A percentile compares a stretch with the other conserved stretches of the same genome.
phyloP scores from a whole-genome alignment of 164 flowering plant species.

The Malania oleifera region DNA sequence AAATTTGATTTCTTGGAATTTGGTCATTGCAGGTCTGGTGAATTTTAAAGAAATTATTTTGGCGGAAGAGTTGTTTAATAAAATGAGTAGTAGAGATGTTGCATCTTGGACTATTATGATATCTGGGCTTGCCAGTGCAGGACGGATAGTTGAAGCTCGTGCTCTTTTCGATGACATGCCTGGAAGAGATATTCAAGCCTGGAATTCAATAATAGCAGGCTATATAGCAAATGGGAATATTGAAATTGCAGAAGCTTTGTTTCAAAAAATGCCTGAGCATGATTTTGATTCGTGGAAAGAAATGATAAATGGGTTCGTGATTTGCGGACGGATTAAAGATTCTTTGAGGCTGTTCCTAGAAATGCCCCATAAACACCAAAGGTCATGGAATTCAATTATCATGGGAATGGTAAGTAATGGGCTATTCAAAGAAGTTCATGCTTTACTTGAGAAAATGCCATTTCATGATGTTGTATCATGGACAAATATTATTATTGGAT shows the following conservation, averaged over 20 bases:
- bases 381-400: constrained; percentile 43
- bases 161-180: constrained; percentile 47
- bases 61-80: constrained; percentile 38
- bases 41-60: constrained; percentile 20
- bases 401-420: constrained; percentile 38
- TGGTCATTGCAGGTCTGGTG: constrained; percentile 46
- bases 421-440: constrained; percentile 48
- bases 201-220: constrained; percentile 55
- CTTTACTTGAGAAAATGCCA: constrained; percentile 45
- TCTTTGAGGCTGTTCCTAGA: constrained; percentile 37
- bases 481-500: constrained; percentile 55
- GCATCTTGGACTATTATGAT: constrained; percentile 65
- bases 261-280: constrained; percentile 43
- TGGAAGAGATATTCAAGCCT: constrained; percentile 42
- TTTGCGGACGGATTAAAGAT: constrained; percentile 25
- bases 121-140: constrained; percentile 33
- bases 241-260: constrained; percentile 43
- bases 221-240: constrained; percentile 33
- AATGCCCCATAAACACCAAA: constrained; percentile 40
- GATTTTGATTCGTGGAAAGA: constrained; percentile 43
- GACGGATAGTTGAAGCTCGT: constrained; percentile 44
- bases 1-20: constrained; percentile 61
- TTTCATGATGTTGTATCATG: constrained; percentile 36
- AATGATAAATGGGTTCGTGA: constrained; percentile 42
- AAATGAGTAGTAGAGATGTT: constrained; percentile 41